These are phyloP conservation scores for Trichoderma breve DNA, from an alignment of 2,329 filamentous ascomycete genomes.

Conservation along the genomic window DNA sequence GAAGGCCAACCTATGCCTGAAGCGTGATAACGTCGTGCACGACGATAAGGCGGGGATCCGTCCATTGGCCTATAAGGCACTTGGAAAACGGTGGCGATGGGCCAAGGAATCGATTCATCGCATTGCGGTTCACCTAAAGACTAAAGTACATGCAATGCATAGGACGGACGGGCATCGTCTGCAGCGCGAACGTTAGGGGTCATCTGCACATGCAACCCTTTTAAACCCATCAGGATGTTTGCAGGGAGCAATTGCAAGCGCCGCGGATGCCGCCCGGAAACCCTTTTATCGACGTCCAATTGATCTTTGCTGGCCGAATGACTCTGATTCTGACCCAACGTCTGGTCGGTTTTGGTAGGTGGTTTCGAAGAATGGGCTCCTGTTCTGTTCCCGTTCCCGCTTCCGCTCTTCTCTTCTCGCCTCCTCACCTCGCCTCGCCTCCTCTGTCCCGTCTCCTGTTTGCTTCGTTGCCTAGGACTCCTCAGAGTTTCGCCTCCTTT, in stretches of 20 bases:
- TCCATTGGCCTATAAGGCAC: constrained; percentile 8
- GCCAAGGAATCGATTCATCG: constrained; percentile 13
- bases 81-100: constrained; percentile 10
- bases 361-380: not conserved
- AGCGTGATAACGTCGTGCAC: constrained; percentile 18
- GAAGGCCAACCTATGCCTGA: constrained; percentile 16
- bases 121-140: not conserved
- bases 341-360: not conserved
- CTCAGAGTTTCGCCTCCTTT: constrained; percentile 1
- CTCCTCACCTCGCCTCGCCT: not conserved
- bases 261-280: constrained; percentile 17
- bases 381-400: not conserved
- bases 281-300: not conserved
- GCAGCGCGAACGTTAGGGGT: constrained; percentile 16
- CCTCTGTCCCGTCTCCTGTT: not conserved
- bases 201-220: constrained; percentile 19
- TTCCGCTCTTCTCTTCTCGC: not conserved
- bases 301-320: not conserved
- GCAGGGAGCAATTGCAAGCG: constrained; percentile 3
- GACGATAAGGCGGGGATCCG: constrained; percentile 14
- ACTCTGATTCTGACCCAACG: constrained; percentile 4
- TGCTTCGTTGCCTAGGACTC: not conserved
- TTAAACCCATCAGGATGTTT: constrained; percentile 6
- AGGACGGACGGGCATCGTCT: not conserved
- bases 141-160: not conserved